Percentiles rank a stretch among this genome's conserved stretches.
Conservation (phyloP, 805 yeast genomes). For the Metschnikowia continentalis region DNA sequence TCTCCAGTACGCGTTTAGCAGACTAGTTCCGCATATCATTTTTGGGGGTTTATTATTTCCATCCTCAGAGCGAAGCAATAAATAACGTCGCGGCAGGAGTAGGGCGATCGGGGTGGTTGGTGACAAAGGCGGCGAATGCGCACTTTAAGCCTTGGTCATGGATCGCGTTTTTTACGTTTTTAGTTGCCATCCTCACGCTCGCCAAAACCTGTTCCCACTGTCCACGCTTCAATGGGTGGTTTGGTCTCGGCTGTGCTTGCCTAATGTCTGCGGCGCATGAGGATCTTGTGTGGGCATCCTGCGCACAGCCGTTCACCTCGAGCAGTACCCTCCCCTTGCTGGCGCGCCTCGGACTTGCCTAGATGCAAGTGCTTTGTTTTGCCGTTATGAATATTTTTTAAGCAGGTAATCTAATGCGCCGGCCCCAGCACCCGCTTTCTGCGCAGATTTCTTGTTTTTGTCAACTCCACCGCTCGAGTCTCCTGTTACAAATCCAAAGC, state of each 20-base stretch:
- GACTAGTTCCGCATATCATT: not conserved
- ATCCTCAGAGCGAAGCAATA: not conserved
- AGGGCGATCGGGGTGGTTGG: not conserved
- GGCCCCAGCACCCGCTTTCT: not conserved
- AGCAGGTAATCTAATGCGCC: slow-evolving; percentile 3
- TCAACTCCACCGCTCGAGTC: not conserved
- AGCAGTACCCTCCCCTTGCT: slow-evolving; percentile 2
- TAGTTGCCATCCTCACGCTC: not conserved
- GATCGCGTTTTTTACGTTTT: not conserved
- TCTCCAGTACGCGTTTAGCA: not conserved
- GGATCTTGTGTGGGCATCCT: not conserved
- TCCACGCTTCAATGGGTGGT: not conserved
- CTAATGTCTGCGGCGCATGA: not conserved
- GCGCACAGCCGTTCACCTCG: slow-evolving; percentile 2
- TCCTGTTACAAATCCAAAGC: not conserved
- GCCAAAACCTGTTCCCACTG: not conserved
- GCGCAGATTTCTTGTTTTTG: slow-evolving; percentile 1
- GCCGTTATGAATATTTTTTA: slow-evolving; percentile 3
- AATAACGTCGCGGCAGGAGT: not conserved
- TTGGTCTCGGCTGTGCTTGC: not conserved
- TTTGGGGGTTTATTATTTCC: not conserved
- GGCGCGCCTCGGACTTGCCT: slow-evolving; percentile 6
- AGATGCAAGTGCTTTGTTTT: slow-evolving; percentile 3
- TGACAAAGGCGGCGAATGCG: not conserved
- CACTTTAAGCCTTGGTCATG: not conserved